Percentiles rank a stretch among this genome's conserved stretches.
These are phyloP conservation scores for Penicillium sp. DNA, from an alignment of 2,329 filamentous ascomycete species.

Conservation along the genomic window DNA sequence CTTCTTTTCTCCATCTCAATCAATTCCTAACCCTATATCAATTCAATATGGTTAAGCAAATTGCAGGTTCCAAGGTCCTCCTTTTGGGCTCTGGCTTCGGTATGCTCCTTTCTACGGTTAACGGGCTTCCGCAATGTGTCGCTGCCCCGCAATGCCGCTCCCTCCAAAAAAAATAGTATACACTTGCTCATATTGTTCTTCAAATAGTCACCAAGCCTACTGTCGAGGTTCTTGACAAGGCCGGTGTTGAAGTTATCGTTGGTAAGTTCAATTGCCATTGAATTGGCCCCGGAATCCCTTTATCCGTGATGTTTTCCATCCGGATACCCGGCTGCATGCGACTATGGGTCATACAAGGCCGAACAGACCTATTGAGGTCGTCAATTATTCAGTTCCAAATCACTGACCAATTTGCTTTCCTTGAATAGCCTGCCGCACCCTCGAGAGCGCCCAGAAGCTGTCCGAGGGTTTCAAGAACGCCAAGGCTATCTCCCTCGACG, in stretches of 20 bases:
- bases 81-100: conserved; percentile 40
- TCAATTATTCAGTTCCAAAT: neutral
- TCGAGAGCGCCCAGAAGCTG: conserved; percentile 73
- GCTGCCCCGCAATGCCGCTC: conserved; percentile 19
- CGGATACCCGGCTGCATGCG: conserved; percentile 6
- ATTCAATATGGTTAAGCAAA: conserved; percentile 35
- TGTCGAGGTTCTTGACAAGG: conserved; percentile 60
- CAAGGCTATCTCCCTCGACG: conserved; percentile 77
- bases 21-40: conserved; percentile 13
- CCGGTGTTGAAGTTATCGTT: conserved; percentile 64
- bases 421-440: conserved; percentile 70
- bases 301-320: neutral
- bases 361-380: neutral
- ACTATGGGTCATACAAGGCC: neutral
- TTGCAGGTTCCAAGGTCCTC: conserved; percentile 41
- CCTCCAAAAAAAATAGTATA: conserved; percentile 3
- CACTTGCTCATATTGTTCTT: conserved; percentile 9
- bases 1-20: conserved; percentile 12
- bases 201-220: conserved; percentile 59
- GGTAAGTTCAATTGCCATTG: conserved; percentile 45
- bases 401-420: neutral
- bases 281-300: neutral
- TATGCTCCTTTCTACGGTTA: conserved; percentile 16
- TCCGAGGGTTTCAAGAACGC: conserved; percentile 69
- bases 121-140: conserved; percentile 1